Conservation (phyloP, 805 yeast genomes). For the Yamadazyma laniorum region DNA sequence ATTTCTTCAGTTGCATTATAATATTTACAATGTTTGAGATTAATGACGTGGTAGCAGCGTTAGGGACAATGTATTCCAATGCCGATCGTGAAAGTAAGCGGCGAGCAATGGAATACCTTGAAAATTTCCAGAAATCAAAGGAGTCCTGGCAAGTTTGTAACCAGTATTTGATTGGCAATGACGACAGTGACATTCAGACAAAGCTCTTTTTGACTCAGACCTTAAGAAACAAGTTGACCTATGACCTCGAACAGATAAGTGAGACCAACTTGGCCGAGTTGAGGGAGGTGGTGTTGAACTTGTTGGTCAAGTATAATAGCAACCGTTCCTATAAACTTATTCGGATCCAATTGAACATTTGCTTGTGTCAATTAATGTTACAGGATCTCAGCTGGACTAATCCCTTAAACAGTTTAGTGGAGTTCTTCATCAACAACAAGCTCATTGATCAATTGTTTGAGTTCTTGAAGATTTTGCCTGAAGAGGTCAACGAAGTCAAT, state of each 20-base stretch:
- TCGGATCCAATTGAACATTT: constrained; percentile 78
- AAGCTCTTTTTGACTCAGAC: constrained; percentile 91
- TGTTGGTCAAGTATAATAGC: constrained; percentile 46
- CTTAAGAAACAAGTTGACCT: constrained; percentile 75
- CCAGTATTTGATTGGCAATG: constrained; percentile 43
- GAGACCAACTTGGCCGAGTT: constrained; percentile 54
- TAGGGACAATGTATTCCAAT: constrained; percentile 47
- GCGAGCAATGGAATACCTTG: constrained; percentile 56
- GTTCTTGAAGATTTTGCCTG: constrained; percentile 85
- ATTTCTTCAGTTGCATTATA: no score
- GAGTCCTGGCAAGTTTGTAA: constrained; percentile 79
- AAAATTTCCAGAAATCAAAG: constrained; percentile 76
- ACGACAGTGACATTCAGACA: constrained; percentile 47
- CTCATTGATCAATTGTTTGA: constrained; percentile 52
- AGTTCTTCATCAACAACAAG: constrained; percentile 15
- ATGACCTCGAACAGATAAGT: constrained; percentile 80
- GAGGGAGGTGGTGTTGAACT: constrained; percentile 62
- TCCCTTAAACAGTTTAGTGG: constrained; percentile 51
- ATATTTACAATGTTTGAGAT: constrained; percentile 10
- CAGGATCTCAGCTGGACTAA: constrained; percentile 73
- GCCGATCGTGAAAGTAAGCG: constrained; percentile 45
- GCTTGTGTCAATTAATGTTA: constrained; percentile 77
- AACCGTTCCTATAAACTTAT: constrained; percentile 49
- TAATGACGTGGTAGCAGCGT: constrained; percentile 42
- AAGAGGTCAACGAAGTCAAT: constrained; percentile 78